These are phyloP conservation scores for Melaleuca alternifolia DNA, from an alignment of 345 rosid species.

Conservation along the genomic window DNA sequence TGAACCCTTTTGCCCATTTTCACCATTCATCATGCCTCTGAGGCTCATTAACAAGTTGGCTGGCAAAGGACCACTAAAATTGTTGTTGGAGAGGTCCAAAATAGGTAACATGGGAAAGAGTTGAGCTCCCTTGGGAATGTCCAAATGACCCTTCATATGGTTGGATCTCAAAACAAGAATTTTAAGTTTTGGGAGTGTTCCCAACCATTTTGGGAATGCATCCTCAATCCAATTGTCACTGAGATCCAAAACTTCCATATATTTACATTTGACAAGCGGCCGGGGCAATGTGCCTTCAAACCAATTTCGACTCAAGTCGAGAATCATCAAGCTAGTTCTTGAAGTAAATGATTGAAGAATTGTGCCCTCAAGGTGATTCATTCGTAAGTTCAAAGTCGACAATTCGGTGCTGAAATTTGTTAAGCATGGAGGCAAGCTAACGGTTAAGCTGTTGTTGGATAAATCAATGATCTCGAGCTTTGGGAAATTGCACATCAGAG, in stretches of 20 bases:
- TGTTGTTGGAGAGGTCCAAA: conserved; percentile 1
- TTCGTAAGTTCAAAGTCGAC: not conserved
- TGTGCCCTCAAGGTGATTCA: not conserved
- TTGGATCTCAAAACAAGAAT: not conserved
- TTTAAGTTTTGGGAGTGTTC: not conserved
- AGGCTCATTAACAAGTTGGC: not conserved
- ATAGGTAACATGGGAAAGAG: not conserved
- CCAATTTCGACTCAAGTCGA: not conserved
- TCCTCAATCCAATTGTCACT: not conserved
- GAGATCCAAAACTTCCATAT: not conserved
- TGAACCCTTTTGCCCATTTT: too few relatives aligned
- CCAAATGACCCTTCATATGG: not conserved
- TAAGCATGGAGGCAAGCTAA: not conserved
- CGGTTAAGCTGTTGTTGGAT: not conserved
- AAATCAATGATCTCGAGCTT: not conserved
- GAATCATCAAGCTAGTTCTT: not conserved
- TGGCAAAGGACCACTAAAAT: not conserved
- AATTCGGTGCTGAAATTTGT: not conserved
- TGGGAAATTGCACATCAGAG: not conserved
- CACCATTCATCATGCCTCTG: not conserved
- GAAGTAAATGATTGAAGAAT: not conserved
- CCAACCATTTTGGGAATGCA: not conserved
- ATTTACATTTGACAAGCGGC: not conserved
- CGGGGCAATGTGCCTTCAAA: conserved; percentile 3
- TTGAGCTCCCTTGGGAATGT: not conserved